Evolutionary conservation across 495 filamentous ascomycete genomes (phyloP).

Genomic region (Penicillium bovifimosum): DNA sequence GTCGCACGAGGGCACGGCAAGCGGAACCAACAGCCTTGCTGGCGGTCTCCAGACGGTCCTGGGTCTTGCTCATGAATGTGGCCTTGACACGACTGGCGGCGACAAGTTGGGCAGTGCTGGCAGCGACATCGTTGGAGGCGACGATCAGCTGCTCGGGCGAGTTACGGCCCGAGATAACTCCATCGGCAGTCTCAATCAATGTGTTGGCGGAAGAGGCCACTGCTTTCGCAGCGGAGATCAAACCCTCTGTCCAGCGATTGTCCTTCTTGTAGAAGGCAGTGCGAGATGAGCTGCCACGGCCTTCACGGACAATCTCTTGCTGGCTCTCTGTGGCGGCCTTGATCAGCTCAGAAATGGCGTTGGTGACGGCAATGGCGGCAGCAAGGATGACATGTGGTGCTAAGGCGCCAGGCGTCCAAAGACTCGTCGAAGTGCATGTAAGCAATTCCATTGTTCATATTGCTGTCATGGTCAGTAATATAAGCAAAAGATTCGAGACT

Average conservation of each 20-base stretch:
- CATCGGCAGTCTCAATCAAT: constrained; percentile 95
- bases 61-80: constrained; percentile 92
- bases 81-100: constrained; percentile 95
- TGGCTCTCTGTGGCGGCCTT: constrained; percentile 92
- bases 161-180: constrained; percentile 85
- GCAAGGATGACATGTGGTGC: constrained; percentile 73
- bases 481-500: not conserved
- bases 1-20: constrained; percentile 80
- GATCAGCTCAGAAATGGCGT: constrained; percentile 93
- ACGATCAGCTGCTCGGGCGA: constrained; percentile 96
- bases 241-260: constrained; percentile 93
- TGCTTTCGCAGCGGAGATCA: constrained; percentile 95
- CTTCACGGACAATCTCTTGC: constrained; percentile 95
- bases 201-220: constrained; percentile 89
- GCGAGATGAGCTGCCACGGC: constrained; percentile 76
- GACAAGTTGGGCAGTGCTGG: constrained; percentile 92
- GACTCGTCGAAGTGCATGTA: not conserved
- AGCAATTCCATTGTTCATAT: not conserved
- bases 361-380: constrained; percentile 93
- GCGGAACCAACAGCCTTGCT: constrained; percentile 90
- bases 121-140: constrained; percentile 92
- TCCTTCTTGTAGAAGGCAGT: constrained; percentile 99
- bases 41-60: constrained; percentile 83
- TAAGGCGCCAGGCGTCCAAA: not conserved
- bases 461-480: not conserved